phyloP scores from a whole-genome alignment of 1,284 basidiomycete genomes.

The Apiotrichum porosum region DNA sequence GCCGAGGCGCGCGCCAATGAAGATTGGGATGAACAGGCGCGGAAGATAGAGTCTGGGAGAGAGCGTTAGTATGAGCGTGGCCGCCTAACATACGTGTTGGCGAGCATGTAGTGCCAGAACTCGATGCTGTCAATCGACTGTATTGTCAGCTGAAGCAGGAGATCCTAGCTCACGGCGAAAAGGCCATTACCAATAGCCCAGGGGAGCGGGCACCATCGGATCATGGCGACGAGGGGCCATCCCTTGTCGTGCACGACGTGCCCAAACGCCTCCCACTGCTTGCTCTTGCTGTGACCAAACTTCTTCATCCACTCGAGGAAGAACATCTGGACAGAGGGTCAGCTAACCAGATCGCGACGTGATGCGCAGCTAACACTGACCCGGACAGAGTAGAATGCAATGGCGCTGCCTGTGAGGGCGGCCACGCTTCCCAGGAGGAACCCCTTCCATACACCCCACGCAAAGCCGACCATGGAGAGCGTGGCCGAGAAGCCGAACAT shows the following conservation, averaged over 20 bases:
- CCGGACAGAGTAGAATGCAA: conserved; percentile 43
- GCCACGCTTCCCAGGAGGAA: conserved; percentile 32
- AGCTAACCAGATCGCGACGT: too few species aligned
- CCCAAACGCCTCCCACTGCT: conserved; percentile 47
- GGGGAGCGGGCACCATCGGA: conserved; percentile 47
- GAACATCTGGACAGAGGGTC: conserved; percentile 39
- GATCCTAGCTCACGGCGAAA: conserved; percentile 39
- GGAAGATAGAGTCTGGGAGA: conserved; percentile 35
- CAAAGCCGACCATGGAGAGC: conserved; percentile 46
- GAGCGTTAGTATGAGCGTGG: not conserved
- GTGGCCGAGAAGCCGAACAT: conserved; percentile 45
- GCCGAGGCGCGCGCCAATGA: conserved; percentile 46
- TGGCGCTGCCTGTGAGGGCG: conserved; percentile 34
- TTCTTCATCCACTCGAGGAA: conserved; percentile 40
- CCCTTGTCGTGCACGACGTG: conserved; percentile 48
- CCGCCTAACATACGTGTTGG: conserved; percentile 35
- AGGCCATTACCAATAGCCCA: conserved; percentile 47
- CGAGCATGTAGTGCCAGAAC: conserved; percentile 45
- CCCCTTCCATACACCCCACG: conserved; percentile 45
- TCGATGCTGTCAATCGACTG: conserved; percentile 46
- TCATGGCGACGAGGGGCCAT: conserved; percentile 45
- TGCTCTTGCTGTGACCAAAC: conserved; percentile 32
- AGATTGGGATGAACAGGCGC: conserved; percentile 43
- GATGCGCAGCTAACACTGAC: too few species aligned
- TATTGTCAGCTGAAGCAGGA: conserved; percentile 2